phyloP scores from a whole-genome alignment of 2,329 filamentous ascomycete species.

The Sordariomycetes sp. region DNA sequence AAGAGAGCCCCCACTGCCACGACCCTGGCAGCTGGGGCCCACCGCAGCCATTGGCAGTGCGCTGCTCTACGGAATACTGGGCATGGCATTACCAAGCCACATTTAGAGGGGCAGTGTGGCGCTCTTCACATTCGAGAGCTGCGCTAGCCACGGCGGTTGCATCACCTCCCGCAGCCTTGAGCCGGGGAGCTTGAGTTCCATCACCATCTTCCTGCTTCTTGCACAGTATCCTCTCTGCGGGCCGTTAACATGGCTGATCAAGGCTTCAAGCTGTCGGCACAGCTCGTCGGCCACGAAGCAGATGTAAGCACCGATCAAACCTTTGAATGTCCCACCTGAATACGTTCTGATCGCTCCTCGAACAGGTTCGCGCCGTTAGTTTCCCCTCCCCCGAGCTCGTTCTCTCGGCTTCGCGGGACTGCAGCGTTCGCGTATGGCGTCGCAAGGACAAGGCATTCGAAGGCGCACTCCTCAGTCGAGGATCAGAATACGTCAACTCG shows the following conservation, averaged over 20 bases:
- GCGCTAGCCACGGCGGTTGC: no score
- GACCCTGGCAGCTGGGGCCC: no score
- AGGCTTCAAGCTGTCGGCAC: constrained; percentile 89
- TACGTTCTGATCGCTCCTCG: neutral
- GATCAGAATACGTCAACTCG: constrained; percentile 80
- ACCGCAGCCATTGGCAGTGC: no score
- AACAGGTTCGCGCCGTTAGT: constrained; percentile 74
- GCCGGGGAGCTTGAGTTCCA: no score
- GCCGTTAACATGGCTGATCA: constrained; percentile 26
- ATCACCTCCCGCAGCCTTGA: no score
- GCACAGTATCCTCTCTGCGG: no score
- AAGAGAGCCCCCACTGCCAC: no score
- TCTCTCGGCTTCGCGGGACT: constrained; percentile 84
- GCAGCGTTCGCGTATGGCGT: constrained; percentile 81
- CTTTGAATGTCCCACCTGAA: neutral
- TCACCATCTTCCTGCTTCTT: no score
- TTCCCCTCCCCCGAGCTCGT: constrained; percentile 67
- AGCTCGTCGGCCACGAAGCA: constrained; percentile 80
- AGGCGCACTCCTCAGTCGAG: constrained; percentile 67
- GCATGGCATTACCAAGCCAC: no score
- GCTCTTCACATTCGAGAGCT: no score
- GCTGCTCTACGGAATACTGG: no score
- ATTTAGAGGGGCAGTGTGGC: no score
- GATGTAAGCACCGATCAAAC: constrained; percentile 69
- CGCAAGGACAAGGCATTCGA: constrained; percentile 61